Base-by-base conservation (phyloP, 306 rosid genomes). In the Lagenaria siceraria region DNA sequence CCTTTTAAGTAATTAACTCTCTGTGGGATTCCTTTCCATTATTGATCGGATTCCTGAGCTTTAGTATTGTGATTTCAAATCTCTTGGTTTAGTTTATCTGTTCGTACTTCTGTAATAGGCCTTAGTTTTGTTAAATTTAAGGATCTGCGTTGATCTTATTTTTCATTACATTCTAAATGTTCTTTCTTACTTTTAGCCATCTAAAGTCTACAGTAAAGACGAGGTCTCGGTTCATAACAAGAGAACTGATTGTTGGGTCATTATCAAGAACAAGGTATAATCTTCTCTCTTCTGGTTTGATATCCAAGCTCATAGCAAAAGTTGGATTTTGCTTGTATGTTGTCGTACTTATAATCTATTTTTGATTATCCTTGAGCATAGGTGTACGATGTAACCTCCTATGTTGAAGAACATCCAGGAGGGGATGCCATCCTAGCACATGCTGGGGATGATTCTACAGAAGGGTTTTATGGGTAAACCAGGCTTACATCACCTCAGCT, bases 351-450 rank as follows among this genome's bases (percentile, higher is more conserved):
- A 64, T 51, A 6, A 43, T 73, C 77, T 9, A 27, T 62, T 81
- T 62, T 74, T 10, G 59, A 48, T 69, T 54, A 49, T 58, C 7
- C 12, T 18, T 29, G 3, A 21, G 38, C 49, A 56, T 68, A 94
- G 98, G 98, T 95, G 35, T 95, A 87, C 75, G 97, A 95, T 81
- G 91, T 95, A 54, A 92, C 97, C 78, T 80, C 98, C 31, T 92
- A 95, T 43, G 97, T 95, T 58, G 98, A 95, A 79, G 98, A 90
- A 83, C 98, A 95, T 84, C 98, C 98, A 4, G 98, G 98, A 65
- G 98, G 98, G 59, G 98, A 95, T 84, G 96, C 98, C 81, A 95
- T 95, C 84, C 84, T 92, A 68, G 81, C 88, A 54, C 97, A 95
- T 79, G 97, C 98, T 10, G 98, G 98, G 78, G 96, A 85, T 79